Evolutionary conservation across 768 basidiomycete genomes (phyloP), one percentile per base, ranked within the genome.

Genomic region (Suillus bovinus): DNA sequence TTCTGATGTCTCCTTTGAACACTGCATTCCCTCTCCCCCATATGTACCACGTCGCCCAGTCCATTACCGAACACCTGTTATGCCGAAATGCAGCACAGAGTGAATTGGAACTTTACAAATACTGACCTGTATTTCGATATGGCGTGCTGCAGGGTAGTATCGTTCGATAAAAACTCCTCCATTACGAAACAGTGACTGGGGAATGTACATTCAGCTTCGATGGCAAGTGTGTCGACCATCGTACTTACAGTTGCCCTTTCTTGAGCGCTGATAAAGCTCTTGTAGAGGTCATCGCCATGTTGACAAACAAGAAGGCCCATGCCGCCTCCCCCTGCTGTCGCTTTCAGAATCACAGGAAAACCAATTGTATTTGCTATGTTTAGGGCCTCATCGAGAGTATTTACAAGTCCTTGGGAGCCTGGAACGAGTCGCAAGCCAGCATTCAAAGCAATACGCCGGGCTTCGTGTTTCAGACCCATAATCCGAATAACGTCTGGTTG

Each of bases 11-110:
- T 74, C 34, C 89, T 77, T 67, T 91, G 89, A 10, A 87, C 72
- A 54, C 85, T 87, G 66, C 89, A 89, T 70, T 91, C 89, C 16
- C 89, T 79, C 68, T 90, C 88, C 41, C 86, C 85, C 77, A 88
- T 82, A 65, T 88, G 85, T 5, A 88, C 74, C 13, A 83, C 84
- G 49, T 82, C 75, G 4, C 85, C 85, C 0, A 71, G 44, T 0
- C 87, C 89, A 68, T 91, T 83, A 16, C 89, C 89, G 64, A 89
- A 89, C 0, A 90, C 81, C 86, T 87, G 17, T 56, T 11, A 38
- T 34, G 1, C 5, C n/a, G 38, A 53, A 69, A 58, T 29, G 60
- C 33, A 52, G 70, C 38, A 3, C 2, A 27, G 13, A 10, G n/a
- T 60, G 31, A 39, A 24, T 55, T 17, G 6, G 6, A 46, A 11